phyloP scores from a whole-genome alignment of 345 rosid species.

The Syzygium jambos region DNA sequence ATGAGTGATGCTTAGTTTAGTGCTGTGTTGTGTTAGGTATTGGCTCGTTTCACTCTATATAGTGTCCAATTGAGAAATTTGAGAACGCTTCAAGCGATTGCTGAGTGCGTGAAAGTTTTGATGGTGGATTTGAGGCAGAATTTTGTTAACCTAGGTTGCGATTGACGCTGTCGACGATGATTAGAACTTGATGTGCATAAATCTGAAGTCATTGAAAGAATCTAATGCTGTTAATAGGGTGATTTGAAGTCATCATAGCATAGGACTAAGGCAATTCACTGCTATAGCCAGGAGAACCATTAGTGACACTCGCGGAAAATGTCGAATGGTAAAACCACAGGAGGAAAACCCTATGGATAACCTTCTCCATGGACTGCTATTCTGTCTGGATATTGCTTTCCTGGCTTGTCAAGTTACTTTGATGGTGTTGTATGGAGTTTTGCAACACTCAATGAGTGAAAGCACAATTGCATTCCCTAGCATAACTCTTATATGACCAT shows the following conservation, averaged over 20 bases:
- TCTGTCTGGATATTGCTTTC: neutral
- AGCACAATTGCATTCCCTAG: neutral
- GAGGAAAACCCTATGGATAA: neutral
- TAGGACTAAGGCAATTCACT: neutral
- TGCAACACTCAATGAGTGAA: neutral
- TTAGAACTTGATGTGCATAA: neutral
- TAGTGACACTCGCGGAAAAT: neutral
- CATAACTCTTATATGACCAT: neutral
- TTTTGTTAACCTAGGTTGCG: no score
- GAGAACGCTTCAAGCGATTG: no score
- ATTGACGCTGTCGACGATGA: accelerated
- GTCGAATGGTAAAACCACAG: neutral
- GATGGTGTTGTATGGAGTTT: neutral
- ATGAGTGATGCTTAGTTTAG: neutral
- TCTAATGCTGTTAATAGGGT: neutral
- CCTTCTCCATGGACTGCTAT: neutral
- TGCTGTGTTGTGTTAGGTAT: neutral
- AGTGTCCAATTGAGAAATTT: neutral
- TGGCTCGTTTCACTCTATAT: neutral
- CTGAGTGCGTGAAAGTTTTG: no score
- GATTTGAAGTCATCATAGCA: neutral
- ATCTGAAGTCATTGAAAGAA: neutral
- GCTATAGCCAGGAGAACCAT: neutral
- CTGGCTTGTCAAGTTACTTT: neutral
- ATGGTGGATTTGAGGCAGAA: no score